phyloP scores from a whole-genome alignment of 116 monocot species.

The Cymodocea nodosa region DNA sequence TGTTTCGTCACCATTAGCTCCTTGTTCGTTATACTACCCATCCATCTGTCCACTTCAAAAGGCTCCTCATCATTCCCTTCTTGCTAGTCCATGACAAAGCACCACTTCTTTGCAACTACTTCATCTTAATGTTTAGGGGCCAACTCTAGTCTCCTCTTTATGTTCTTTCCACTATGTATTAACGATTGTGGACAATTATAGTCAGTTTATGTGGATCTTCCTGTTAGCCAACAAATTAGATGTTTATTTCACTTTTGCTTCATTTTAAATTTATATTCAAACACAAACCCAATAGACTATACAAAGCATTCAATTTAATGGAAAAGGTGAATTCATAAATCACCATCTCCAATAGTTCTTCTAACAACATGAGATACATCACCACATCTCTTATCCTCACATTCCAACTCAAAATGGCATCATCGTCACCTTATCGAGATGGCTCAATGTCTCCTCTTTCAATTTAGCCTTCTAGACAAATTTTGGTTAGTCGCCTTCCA shows the following conservation, averaged over 20 bases:
- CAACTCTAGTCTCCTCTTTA: neutral
- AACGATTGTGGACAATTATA: neutral
- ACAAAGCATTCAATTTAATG: neutral
- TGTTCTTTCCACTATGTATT: neutral
- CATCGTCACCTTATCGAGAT: neutral
- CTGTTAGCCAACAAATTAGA: neutral
- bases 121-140: neutral
- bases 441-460: too few relatives aligned
- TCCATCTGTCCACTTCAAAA: neutral
- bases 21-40: too few relatives aligned
- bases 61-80: neutral
- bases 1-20: too few relatives aligned
- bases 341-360: too few relatives aligned
- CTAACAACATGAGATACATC: too few relatives aligned
- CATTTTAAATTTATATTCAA: neutral
- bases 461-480: too few relatives aligned
- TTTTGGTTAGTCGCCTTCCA: too few relatives aligned
- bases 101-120: neutral
- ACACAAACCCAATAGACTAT: neutral
- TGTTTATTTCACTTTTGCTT: neutral
- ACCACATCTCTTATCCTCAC: neutral
- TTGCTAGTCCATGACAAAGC: too few relatives aligned
- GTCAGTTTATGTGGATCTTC: neutral
- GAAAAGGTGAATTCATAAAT: neutral
- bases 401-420: neutral